Evolutionary conservation across 345 rosid genomes (phyloP).

Genomic region (Toxicodendron radicans): DNA sequence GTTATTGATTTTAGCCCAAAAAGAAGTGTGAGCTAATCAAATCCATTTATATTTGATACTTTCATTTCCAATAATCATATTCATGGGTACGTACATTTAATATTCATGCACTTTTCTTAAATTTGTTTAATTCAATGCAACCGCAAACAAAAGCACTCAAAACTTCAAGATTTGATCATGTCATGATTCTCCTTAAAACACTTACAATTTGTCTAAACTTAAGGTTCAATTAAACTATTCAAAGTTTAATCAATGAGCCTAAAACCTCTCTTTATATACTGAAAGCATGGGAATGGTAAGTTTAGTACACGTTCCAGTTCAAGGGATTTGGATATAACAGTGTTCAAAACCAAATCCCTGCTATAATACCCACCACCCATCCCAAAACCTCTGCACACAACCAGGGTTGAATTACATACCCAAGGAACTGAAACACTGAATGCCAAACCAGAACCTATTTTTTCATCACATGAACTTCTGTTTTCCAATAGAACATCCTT

Average conservation of each 20-base stretch:
- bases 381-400: slow-evolving; percentile 61
- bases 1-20: too few relatives aligned
- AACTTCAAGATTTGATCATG: background rate
- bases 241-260: slow-evolving; percentile 36
- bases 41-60: too few relatives aligned
- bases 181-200: background rate
- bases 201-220: background rate
- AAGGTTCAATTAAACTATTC: background rate
- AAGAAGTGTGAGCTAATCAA: too few relatives aligned
- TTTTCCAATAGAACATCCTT: slow-evolving; percentile 46
- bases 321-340: slow-evolving; percentile 47
- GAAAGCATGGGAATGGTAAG: slow-evolving; percentile 70
- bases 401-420: slow-evolving; percentile 72
- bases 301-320: slow-evolving; percentile 52
- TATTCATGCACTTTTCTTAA: too few relatives aligned
- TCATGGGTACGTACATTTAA: too few relatives aligned
- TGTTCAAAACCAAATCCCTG: slow-evolving; percentile 34
- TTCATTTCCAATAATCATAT: too few relatives aligned
- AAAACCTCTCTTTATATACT: slow-evolving; percentile 59
- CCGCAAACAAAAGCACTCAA: too few relatives aligned
- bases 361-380: slow-evolving; percentile 22
- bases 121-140: too few relatives aligned
- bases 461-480: slow-evolving; percentile 30
- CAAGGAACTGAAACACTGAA: slow-evolving; percentile 72
- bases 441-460: slow-evolving; percentile 39